Conservation (phyloP, 2,329 filamentous ascomycete genomes). For the Monilinia vaccinii-corymbosi region DNA sequence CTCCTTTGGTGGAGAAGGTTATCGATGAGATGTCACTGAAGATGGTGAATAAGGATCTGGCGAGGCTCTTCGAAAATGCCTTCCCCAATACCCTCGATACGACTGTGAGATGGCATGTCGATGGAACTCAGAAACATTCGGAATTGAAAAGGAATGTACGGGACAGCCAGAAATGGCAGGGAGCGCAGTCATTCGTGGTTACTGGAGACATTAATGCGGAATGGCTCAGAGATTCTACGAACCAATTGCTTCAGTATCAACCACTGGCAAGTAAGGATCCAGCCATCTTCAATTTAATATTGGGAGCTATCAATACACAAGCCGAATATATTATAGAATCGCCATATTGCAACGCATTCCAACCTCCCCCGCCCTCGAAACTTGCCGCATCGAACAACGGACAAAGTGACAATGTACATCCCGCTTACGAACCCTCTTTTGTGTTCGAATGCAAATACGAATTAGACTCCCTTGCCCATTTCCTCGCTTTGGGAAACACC, state of each 20-base stretch:
- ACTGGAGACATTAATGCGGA: constrained; percentile 90
- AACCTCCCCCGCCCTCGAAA: constrained; percentile 78
- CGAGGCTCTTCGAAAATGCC: constrained; percentile 87
- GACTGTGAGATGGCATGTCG: constrained; percentile 60
- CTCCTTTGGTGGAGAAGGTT: constrained; percentile 76
- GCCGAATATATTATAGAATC: constrained; percentile 88
- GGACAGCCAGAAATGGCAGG: constrained; percentile 63
- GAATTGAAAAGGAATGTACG: constrained; percentile 33
- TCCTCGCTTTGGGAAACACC: constrained; percentile 76
- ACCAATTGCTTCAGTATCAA: constrained; percentile 89
- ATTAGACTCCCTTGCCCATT: constrained; percentile 88
- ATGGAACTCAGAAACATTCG: constrained; percentile 36
- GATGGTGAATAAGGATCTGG: constrained; percentile 79
- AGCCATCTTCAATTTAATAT: constrained; percentile 67
- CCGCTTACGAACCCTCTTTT: constrained; percentile 69
- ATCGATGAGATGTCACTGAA: constrained; percentile 72
- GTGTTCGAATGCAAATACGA: constrained; percentile 99
- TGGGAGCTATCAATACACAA: constrained; percentile 94
- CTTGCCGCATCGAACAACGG: constrained; percentile 65
- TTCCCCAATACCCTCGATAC: constrained; percentile 76
- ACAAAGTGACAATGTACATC: constrained; percentile 77
- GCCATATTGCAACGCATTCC: constrained; percentile 97
- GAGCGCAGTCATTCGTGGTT: constrained; percentile 85
- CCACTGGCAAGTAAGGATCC: constrained; percentile 72
- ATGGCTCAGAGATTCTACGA: constrained; percentile 87